Evolutionary conservation across 371 early-diverging fungal species (phyloP).

Genomic region (Circinella minor): DNA sequence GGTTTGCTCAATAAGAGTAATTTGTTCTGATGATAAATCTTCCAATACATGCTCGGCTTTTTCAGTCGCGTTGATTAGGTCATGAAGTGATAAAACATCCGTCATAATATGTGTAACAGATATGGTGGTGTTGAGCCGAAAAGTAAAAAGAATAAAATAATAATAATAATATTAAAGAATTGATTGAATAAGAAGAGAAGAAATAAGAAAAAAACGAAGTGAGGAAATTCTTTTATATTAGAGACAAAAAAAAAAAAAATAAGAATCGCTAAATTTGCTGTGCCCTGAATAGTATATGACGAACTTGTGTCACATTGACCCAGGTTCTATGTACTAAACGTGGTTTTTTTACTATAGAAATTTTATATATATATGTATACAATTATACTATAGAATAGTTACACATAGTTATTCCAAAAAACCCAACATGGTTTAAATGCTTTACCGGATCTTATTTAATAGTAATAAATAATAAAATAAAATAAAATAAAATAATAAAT

Average conservation of each 20-base stretch:
- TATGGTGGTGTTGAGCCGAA: slow-evolving; percentile 1
- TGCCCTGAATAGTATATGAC: slow-evolving; percentile 10
- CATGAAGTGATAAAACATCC: slow-evolving; percentile 21
- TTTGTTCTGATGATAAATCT: slow-evolving; percentile 41
- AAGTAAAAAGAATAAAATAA: too few species aligned
- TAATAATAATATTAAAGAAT: too few species aligned
- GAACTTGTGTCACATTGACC: slow-evolving; percentile 9
- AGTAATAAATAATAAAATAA: too few species aligned
- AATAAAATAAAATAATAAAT: neutral
- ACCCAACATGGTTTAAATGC: neutral
- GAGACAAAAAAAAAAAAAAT: slow-evolving; percentile 6
- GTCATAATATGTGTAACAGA: neutral
- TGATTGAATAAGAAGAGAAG: neutral
- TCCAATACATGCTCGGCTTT: slow-evolving; percentile 46
- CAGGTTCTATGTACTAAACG: neutral
- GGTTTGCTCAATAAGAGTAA: slow-evolving; percentile 43
- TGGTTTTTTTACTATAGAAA: neutral
- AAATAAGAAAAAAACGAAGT: neutral
- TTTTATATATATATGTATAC: neutral
- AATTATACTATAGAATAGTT: neutral
- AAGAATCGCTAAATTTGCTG: neutral
- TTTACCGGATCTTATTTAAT: neutral
- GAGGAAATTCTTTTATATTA: too few species aligned
- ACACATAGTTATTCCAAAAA: neutral
- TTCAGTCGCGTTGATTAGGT: slow-evolving; percentile 39